Evolutionary conservation across 306 rosid genomes (phyloP).

Genomic region (Rosa rugosa): DNA sequence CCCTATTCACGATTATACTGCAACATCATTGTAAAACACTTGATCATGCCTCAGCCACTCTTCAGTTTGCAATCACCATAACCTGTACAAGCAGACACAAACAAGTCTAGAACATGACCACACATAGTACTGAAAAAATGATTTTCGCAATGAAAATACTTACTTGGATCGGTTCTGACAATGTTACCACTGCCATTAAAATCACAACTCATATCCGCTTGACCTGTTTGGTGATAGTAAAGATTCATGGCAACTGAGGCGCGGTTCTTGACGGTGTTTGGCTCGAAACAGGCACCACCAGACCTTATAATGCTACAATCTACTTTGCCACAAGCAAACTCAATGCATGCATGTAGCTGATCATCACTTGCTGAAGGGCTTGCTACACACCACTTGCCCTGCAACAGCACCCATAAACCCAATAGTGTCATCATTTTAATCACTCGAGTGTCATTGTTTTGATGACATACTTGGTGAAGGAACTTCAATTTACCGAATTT

Average conservation of each 20-base stretch:
- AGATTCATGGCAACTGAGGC: constrained; percentile 55
- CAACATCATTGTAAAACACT: not conserved
- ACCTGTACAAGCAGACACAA: constrained; percentile 5
- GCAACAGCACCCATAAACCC: not conserved
- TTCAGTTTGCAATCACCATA: not conserved
- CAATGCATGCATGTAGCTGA: constrained; percentile 11
- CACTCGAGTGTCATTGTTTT: not conserved
- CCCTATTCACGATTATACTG: not conserved
- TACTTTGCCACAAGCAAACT: constrained; percentile 24
- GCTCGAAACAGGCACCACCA: constrained; percentile 26
- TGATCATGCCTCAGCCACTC: not conserved
- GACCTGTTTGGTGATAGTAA: constrained; percentile 29
- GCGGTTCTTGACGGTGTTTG: constrained; percentile 18
- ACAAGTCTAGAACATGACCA: not conserved
- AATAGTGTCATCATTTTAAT: not conserved
- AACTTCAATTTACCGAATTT: constrained; percentile 9
- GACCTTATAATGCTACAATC: constrained; percentile 19
- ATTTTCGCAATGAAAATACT: not conserved
- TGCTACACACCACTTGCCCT: constrained; percentile 33
- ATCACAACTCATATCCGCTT: constrained; percentile 31
- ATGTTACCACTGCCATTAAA: constrained; percentile 30
- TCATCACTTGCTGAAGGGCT: not conserved
- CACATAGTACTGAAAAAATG: not conserved
- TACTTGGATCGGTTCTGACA: constrained; percentile 19
- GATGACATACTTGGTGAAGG: not conserved